phyloP scores from a whole-genome alignment of 371 early-diverging fungal genomes.

The Polyrhizophydium stewartii region DNA sequence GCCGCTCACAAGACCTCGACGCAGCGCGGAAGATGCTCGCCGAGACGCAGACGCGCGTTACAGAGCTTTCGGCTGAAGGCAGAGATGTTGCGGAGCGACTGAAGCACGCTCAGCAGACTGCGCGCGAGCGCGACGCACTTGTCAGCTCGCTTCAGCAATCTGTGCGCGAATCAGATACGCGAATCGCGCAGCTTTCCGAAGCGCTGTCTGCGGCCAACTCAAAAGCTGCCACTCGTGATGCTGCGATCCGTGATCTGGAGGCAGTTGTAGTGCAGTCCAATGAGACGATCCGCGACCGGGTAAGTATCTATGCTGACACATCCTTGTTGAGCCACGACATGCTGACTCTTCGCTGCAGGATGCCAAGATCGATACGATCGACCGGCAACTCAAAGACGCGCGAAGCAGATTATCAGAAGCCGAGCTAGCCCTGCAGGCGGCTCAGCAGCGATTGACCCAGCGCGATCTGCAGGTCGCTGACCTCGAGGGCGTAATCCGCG shows the following conservation, averaged over 20 bases:
- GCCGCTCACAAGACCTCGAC: too few relatives aligned
- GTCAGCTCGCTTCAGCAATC: neutral
- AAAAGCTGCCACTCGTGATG: neutral
- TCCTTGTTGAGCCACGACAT: too few relatives aligned
- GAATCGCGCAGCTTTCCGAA: neutral
- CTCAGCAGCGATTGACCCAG: neutral
- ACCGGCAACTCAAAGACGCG: neutral
- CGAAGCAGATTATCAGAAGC: neutral
- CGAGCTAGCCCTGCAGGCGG: neutral
- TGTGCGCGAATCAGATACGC: neutral
- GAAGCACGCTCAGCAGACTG: too few relatives aligned
- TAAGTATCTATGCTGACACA: too few relatives aligned
- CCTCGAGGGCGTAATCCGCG: neutral
- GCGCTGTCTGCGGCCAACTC: neutral
- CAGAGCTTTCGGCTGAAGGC: too few relatives aligned
- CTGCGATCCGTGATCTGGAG: slow-evolving; percentile 1
- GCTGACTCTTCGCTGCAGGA: too few relatives aligned
- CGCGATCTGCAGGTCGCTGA: neutral
- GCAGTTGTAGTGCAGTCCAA: neutral
- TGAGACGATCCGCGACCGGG: neutral
- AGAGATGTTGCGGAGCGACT: too few relatives aligned
- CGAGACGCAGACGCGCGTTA: too few relatives aligned
- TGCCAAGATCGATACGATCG: neutral
- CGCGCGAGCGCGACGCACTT: too few relatives aligned
- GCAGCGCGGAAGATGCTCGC: too few relatives aligned